phyloP scores from a whole-genome alignment of 2,329 filamentous ascomycete genomes.

The Escovopsis weberi region DNA sequence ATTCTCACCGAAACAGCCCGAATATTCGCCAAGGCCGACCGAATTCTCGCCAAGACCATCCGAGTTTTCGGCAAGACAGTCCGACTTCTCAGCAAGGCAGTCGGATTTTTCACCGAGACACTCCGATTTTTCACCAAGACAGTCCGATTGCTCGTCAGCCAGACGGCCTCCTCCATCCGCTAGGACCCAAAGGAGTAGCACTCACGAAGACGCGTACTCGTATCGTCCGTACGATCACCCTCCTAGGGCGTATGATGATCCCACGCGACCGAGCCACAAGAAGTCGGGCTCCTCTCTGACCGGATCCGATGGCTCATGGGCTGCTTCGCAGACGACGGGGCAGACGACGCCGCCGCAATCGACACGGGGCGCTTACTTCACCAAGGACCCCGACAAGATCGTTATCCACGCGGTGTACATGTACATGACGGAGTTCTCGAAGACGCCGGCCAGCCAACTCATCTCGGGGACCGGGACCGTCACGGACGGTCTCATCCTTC shows the following conservation, averaged over 20 bases:
- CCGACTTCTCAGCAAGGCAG: not conserved
- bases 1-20: not conserved
- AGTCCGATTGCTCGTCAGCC: constrained; percentile 11
- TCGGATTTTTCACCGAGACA: constrained; percentile 14
- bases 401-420: constrained; percentile 85
- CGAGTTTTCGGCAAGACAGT: not conserved
- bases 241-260: constrained; percentile 40
- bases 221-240: constrained; percentile 66
- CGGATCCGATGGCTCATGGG: constrained; percentile 71
- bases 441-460: constrained; percentile 81
- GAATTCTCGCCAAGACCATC: not conserved
- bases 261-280: constrained; percentile 19
- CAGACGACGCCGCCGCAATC: constrained; percentile 74
- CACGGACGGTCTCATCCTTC: constrained; percentile 81
- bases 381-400: constrained; percentile 89
- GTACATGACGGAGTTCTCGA: constrained; percentile 79
- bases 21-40: not conserved
- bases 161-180: constrained; percentile 31
- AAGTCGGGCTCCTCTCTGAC: constrained; percentile 50
- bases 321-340: constrained; percentile 66
- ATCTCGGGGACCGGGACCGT: constrained; percentile 72
- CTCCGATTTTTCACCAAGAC: constrained; percentile 14
- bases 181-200: constrained; percentile 43
- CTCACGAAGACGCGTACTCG: constrained; percentile 50
- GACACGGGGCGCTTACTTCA: constrained; percentile 63